Base-by-base conservation (phyloP, 208 protist species). In the Naegleria gruberi region DNA sequence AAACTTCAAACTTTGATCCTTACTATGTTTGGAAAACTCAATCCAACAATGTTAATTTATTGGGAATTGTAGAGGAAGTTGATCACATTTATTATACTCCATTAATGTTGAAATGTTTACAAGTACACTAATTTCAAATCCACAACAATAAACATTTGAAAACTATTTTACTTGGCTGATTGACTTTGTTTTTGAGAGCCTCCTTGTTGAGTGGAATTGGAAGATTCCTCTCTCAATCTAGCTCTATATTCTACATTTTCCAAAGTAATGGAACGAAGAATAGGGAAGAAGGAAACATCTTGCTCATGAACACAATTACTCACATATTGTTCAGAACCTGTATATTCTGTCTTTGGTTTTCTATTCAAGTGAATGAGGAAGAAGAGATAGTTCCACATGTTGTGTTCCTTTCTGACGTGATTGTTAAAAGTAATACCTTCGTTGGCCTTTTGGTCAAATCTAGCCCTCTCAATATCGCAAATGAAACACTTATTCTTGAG, bases 401-500 rank as follows among this genome's bases (percentile, higher is more conserved):
- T 94, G 91, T 96, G 95, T 7, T 96, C 93, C 4, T 91, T 34
- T 40, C 93, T 91, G 23, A 93, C 87, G 91, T 96, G 94, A 40
- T 91, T 40, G 0, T 93, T 77, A 46, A 95, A 96, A 37, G 92
- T 91, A 82, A 89, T 87, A 46, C 43, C 74, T 19, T 83, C 65
- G 55, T 7, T 90, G 40, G 77, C 91, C 15, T 90, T 55, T 89
- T 93, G 94, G 82, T 98, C 97, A 47, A 98, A 96, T 82, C 90
- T 92, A 74, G 95, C 92, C 7, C 94, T 92, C 45, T 96, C 93
- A 23, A 98, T 92, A 45, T 96, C 96, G 92, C 96, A 98, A 83
- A 98, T 96, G 91, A 97, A 98, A 93, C 96, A 98, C 34, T 92
- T 95, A 77, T 94, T 96, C 82, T 94, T 90, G 92, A 97, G 96